Base-by-base conservation (phyloP, 345 rosid genomes). In the Salix caprea region DNA sequence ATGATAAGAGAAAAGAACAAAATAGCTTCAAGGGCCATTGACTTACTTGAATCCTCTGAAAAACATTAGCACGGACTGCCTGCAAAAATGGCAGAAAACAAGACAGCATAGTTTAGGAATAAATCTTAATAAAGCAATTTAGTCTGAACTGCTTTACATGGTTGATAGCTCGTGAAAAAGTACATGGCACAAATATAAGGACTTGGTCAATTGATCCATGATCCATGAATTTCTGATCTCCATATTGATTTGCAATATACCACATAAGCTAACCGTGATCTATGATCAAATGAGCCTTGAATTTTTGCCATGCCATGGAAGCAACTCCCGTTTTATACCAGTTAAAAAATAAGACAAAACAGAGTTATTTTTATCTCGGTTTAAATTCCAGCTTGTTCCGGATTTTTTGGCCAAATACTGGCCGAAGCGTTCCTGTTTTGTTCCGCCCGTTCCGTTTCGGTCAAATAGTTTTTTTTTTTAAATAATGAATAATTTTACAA, bases 21-120 rank as follows among this genome's bases (percentile, higher is more conserved):
- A 15, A 15, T 28, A 42, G 56, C 12, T 28, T 65, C 36, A 44
- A 44, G 52, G 30, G 58, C 58, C 50, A 52, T 28, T 2, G 13
- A 61, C 88, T 77, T 79, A 89, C 98, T 83, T 91, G 82, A 95
- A 87, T 78, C 97, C 99, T 4, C 97, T 80, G 84, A 95, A 95
- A 61, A 90, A 88, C 6, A 77, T 90, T 88, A 19, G 90, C 77
- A 2, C 97, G 88, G 69, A 92, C 94, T 8, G 91, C 97, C 97
- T 93, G 88, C 80, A 83, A 78, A 78, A 69, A 78, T 76, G 46
- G 80, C 67, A 16, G 36, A 46, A 56, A 9, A 23, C 28, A 74
- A n/a, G 54, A 2, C n/a, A 9, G 21, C 42, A 73, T 36, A 24
- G 69, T 72, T 71, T 1, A 39, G 72, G 42, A 64, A 50, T 19